Percentiles rank a stretch among this genome's conserved stretches.
Conservation (phyloP, 2,329 filamentous ascomycete species). For the Ceratocystis variospora region DNA sequence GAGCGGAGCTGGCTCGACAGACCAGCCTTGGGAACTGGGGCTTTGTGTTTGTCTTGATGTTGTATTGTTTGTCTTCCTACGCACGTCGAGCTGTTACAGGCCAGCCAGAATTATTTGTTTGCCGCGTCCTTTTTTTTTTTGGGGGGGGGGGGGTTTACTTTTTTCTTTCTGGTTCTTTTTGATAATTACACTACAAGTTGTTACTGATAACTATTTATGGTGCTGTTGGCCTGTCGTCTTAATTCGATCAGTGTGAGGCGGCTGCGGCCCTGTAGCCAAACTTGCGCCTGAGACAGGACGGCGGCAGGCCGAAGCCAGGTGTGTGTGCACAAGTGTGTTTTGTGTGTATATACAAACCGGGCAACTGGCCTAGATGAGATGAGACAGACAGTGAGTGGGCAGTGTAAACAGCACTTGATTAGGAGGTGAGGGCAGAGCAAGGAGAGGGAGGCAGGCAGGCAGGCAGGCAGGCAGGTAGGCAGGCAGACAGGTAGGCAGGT, state of each 20-base stretch:
- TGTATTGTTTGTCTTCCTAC: slow-evolving; percentile 36
- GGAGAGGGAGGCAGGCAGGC: background rate
- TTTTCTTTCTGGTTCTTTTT: background rate
- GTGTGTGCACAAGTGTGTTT: background rate
- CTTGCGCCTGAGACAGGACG: background rate
- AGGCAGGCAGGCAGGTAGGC: no score
- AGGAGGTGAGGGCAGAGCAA: background rate
- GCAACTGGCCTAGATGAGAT: background rate
- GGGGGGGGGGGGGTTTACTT: no score
- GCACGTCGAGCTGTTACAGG: no score
- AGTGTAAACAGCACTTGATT: background rate
- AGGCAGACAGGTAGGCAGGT: no score
- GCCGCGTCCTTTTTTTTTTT: background rate
- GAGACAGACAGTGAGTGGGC: background rate
- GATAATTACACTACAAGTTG: background rate
- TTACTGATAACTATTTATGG: background rate
- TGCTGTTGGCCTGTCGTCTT: background rate
- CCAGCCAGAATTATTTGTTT: no score
- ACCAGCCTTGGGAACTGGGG: background rate
- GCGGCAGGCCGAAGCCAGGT: no score
- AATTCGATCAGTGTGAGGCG: background rate
- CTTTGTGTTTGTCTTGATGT: background rate
- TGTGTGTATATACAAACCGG: background rate
- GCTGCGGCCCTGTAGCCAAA: background rate
- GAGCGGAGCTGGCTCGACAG: no score